phyloP scores from a whole-genome alignment of 257 asterid species.

The Mentha longifolia region DNA sequence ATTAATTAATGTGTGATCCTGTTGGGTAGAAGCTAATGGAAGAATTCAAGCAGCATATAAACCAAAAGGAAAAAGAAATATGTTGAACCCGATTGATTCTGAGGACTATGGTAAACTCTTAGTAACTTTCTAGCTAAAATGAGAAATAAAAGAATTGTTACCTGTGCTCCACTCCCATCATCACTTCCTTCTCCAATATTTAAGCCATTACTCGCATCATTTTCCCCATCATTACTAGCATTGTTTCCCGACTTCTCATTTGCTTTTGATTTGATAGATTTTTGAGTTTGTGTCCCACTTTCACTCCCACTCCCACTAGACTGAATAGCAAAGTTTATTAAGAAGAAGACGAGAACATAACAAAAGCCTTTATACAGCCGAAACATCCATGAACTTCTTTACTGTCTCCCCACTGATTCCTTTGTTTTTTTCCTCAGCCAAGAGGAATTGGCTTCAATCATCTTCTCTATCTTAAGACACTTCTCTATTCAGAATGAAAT shows the following conservation, averaged over 20 bases:
- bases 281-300: slow-evolving; percentile 77
- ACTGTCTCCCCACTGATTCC: slow-evolving; percentile 13
- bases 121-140: background rate
- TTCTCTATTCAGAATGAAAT: background rate
- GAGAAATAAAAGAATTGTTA: slow-evolving; percentile 25
- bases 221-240: slow-evolving; percentile 60
- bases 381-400: slow-evolving; percentile 8
- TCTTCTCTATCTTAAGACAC: background rate
- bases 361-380: slow-evolving; percentile 2
- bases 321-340: slow-evolving; percentile 52
- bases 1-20: background rate
- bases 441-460: slow-evolving; percentile 15
- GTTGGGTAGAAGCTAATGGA: background rate
- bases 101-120: slow-evolving; percentile 2
- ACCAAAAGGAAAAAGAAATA: background rate
- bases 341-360: slow-evolving; percentile 19
- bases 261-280: slow-evolving; percentile 62
- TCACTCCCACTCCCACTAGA: slow-evolving; percentile 97
- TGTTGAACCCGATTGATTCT: background rate
- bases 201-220: slow-evolving; percentile 55
- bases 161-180: slow-evolving; percentile 85
- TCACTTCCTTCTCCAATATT: slow-evolving; percentile 66
- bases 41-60: background rate
- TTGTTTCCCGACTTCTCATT: slow-evolving; percentile 52
- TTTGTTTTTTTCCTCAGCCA: background rate